A percentile compares a stretch with the other conserved stretches of the same genome.
Conservation (phyloP, 768 basidiomycete genomes). For the Termitomyces sp. region DNA sequence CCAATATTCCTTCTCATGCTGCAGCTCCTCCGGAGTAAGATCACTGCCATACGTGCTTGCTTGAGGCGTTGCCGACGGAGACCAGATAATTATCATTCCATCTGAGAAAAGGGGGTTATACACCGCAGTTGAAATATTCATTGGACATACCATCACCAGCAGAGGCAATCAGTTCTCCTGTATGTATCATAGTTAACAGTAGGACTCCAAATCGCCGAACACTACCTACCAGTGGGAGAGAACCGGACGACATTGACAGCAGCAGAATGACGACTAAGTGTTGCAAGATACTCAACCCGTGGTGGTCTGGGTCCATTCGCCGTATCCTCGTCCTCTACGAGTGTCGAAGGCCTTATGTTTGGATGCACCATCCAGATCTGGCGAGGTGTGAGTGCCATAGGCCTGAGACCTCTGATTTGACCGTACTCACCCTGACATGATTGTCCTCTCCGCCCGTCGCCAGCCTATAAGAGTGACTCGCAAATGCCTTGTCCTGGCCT, state of each 20-base stretch:
- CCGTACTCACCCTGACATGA: constrained; percentile 81
- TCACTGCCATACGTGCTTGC: constrained; percentile 81
- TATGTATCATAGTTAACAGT: constrained; percentile 26
- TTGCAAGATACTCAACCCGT: constrained; percentile 95
- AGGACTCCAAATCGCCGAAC: neutral
- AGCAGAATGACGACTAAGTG: constrained; percentile 87
- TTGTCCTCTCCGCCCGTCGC: constrained; percentile 98
- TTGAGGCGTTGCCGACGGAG: constrained; percentile 72
- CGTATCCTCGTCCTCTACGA: constrained; percentile 40
- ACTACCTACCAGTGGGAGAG: constrained; percentile 80
- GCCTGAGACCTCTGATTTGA: constrained; percentile 9
- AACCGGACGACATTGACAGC: constrained; percentile 96
- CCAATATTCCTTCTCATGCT: constrained; percentile 95
- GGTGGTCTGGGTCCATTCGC: constrained; percentile 45
- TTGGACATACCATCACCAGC: constrained; percentile 86
- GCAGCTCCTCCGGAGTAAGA: constrained; percentile 69
- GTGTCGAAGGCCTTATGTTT: constrained; percentile 70
- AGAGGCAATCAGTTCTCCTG: constrained; percentile 90
- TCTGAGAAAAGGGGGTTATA: constrained; percentile 45
- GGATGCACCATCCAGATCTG: constrained; percentile 96
- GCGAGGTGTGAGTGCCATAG: constrained; percentile 3
- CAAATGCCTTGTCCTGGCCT: constrained; percentile 53
- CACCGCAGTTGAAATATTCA: constrained; percentile 8
- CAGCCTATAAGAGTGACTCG: constrained; percentile 78
- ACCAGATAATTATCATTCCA: constrained; percentile 98